Evolutionary conservation across 2,329 filamentous ascomycete genomes (phyloP), one percentile per base, ranked within the genome.

Genomic region (Talaromyces marneffei): DNA sequence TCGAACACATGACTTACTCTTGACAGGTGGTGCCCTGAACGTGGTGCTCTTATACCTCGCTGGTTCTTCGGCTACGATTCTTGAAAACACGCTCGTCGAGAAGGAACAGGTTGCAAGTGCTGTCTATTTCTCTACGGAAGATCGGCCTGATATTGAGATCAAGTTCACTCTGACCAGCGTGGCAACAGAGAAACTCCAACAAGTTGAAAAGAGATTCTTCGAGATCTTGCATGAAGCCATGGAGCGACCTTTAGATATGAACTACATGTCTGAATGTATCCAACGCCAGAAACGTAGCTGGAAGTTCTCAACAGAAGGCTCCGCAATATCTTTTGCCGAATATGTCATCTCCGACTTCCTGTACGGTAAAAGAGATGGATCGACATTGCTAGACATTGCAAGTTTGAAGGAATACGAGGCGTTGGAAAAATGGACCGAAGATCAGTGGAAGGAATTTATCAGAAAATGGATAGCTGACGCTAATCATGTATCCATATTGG

Each of bases 1-100:
- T 39, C 44, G 35, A 23, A 23, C n/a, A 9, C 54, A 33, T 64
- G 61, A 68, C 63, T 72, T 54, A 70, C 62, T n/a, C 18, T 37
- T 52, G 37, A 59, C 59, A 70, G 80, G 85, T 10, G 87, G 87
- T 14, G 94, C 92, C 1, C 78, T 97, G 3, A 89, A 90, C 65
- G 85, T 96, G 56, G 78, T 95, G 2, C 82, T 96, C 40, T 87
- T 88, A 1, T 99, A 97, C 70, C 85, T 99, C 18, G 91, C 91
- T 65, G 94, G 92, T 5, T 97, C 94, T 0, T 96, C 95, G 0
- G 91, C 96, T 2, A 93, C 93, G 0, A 82, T 99, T 1, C 80
- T 99, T 5, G 93, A 97, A 71, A 97, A 97, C 67, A 84, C 87
- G 18, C 83, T 99, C 63, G 94, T 99, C 2, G 94, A 99, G 72